phyloP scores from a whole-genome alignment of 2,329 filamentous ascomycete species.

The Erysiphe pulchra region DNA sequence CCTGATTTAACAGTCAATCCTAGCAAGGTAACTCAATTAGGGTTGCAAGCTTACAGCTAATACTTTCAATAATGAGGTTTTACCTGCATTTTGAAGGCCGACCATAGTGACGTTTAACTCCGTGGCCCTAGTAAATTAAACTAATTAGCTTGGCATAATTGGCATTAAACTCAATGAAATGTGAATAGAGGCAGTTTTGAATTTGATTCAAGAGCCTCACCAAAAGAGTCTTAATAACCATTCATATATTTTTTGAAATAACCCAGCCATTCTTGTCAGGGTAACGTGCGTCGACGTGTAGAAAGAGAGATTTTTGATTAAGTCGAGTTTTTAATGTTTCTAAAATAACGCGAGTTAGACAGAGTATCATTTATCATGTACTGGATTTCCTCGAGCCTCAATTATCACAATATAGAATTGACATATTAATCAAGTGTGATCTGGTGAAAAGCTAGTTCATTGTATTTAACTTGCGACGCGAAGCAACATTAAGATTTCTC shows the following conservation, averaged over 20 bases:
- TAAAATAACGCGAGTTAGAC: too few species aligned
- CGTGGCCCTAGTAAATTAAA: slow-evolving; percentile 44
- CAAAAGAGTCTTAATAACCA: slow-evolving; percentile 96
- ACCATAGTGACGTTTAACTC: slow-evolving; percentile 99
- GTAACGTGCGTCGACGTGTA: background rate
- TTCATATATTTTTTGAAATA: slow-evolving; percentile 92
- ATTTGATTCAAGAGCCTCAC: slow-evolving; percentile 24
- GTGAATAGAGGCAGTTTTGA: background rate
- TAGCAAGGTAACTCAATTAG: background rate
- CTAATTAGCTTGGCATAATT: too few species aligned
- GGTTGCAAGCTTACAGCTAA: slow-evolving; percentile 48
- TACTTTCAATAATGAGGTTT: slow-evolving; percentile 82
- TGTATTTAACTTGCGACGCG: too few species aligned
- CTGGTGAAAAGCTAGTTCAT: too few species aligned
- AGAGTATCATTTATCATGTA: too few species aligned
- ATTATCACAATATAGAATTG: too few species aligned
- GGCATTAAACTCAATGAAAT: background rate
- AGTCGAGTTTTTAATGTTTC: too few species aligned
- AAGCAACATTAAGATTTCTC: too few species aligned
- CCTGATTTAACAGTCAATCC: slow-evolving; percentile 25
- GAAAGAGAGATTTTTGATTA: too few species aligned
- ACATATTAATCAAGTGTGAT: too few species aligned
- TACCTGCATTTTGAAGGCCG: slow-evolving; percentile 90
- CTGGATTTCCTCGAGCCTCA: too few species aligned
- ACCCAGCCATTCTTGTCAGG: slow-evolving; percentile 43